Conservation (phyloP, 306 rosid genomes). For the Alnus glutinosa region DNA sequence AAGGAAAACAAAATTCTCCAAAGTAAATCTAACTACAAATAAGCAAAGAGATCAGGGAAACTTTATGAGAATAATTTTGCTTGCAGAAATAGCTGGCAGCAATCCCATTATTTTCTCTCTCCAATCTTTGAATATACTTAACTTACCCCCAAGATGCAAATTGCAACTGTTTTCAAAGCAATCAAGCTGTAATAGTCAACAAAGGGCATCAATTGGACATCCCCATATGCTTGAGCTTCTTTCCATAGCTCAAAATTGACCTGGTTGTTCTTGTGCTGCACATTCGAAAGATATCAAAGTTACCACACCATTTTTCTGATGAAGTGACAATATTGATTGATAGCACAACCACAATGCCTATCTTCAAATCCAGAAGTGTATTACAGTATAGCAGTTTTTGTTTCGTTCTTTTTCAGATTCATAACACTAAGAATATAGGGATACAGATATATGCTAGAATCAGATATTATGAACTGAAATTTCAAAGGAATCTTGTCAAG, state of each 20-base stretch:
- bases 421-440: background rate
- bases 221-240: constrained; percentile 90
- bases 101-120: constrained; percentile 20
- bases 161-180: constrained; percentile 83
- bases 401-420: background rate
- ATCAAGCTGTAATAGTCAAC: constrained; percentile 91
- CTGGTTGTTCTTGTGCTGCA: constrained; percentile 81
- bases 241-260: constrained; percentile 83
- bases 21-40: background rate
- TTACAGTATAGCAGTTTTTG: constrained; percentile 17
- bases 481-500: background rate
- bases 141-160: constrained; percentile 87
- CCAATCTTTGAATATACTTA: constrained; percentile 31
- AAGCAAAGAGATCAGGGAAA: background rate
- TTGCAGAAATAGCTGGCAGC: constrained; percentile 6
- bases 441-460: background rate
- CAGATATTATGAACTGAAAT: constrained; percentile 7
- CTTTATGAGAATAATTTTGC: background rate
- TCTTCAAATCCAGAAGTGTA: background rate
- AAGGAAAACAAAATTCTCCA: background rate
- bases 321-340: constrained; percentile 9
- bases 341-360: background rate
- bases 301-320: constrained; percentile 5
- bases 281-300: constrained; percentile 26
- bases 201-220: constrained; percentile 88